Percentiles rank a stretch among this genome's conserved stretches.
Conservation (phyloP, 805 yeast genomes). For the Candida gorgasii region DNA sequence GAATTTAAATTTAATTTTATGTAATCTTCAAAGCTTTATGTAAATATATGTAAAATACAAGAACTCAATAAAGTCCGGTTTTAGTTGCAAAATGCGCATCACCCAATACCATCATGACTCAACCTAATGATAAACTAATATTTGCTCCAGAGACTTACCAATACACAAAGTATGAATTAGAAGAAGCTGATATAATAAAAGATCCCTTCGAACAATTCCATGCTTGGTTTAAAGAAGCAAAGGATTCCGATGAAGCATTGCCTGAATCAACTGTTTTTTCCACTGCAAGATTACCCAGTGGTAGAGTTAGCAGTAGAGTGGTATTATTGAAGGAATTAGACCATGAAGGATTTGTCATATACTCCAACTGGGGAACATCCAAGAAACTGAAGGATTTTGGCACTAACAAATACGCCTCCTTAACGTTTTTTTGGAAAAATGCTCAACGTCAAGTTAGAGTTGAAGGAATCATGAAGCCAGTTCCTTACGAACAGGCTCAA, state of each 20-base stretch:
- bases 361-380: constrained; percentile 88
- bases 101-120: constrained; percentile 14
- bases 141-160: constrained; percentile 90
- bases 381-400: constrained; percentile 74
- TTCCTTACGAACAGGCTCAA: constrained; percentile 70
- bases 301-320: constrained; percentile 83
- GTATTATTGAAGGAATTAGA: constrained; percentile 91
- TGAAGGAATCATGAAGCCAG: constrained; percentile 80
- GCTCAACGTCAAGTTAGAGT: constrained; percentile 90
- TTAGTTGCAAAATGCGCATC: neutral
- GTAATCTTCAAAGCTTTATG: neutral
- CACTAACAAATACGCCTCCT: constrained; percentile 75
- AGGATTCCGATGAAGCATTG: constrained; percentile 49
- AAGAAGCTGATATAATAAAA: constrained; percentile 49
- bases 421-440: constrained; percentile 90
- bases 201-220: constrained; percentile 80
- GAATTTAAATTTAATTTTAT: constrained; percentile 7
- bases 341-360: constrained; percentile 76
- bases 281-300: constrained; percentile 85
- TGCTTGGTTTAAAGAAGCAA: constrained; percentile 82
- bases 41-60: neutral
- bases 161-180: constrained; percentile 67
- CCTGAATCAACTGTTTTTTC: constrained; percentile 90
- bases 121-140: constrained; percentile 25
- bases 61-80: neutral